Evolutionary conservation across 768 basidiomycete genomes (phyloP), one percentile per base, ranked within the genome.

Genomic region (Serendipita sp.): DNA sequence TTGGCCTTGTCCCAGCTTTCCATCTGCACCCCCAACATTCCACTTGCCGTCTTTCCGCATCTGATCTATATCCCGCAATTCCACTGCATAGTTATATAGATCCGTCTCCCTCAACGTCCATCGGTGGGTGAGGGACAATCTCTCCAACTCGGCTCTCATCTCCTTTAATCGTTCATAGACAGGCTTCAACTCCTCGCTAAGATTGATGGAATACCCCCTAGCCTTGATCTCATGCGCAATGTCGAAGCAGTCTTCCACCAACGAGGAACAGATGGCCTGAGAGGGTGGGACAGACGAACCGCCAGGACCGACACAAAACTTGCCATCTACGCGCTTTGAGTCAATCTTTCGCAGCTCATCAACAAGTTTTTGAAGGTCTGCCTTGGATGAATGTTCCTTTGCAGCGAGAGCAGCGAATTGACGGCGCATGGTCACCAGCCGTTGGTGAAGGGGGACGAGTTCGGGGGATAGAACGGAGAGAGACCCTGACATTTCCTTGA

Each of bases 21-120:
- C 96, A 44, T 98, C 93, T 0, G 98, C 94, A 3, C 95, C 86
- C 23, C 55, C 55, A 23, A 60, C 55, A 34, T 60, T 60, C 71
- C 98, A 99, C 75, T 96, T 95, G 64, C 96, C 96, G 67, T 98
- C 92, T 3, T 97, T 83, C 27, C 96, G 78, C 92, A 98, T 92
- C 74, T 88, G 86, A 74, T 99, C 96, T 44, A 99, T 94, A 73
- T 98, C 94, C 70, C 93, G 87, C 66, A 99, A 75, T 72, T 90
- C 90, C 63, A 92, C 78, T 23, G 91, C 90, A 74, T 95, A 98
- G 74, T 91, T 97, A 80, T 83, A 92, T 23, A 95, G 76, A 69
- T 95, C 92, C 0, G 90, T 91, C 78, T 99, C 96, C 46, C 94
- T 80, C 63, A 99, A 76, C 66, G 87, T 97, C 96, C 96, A 99